Base-by-base conservation (phyloP, 2,329 filamentous ascomycete species). In the Fusarium sp. region DNA sequence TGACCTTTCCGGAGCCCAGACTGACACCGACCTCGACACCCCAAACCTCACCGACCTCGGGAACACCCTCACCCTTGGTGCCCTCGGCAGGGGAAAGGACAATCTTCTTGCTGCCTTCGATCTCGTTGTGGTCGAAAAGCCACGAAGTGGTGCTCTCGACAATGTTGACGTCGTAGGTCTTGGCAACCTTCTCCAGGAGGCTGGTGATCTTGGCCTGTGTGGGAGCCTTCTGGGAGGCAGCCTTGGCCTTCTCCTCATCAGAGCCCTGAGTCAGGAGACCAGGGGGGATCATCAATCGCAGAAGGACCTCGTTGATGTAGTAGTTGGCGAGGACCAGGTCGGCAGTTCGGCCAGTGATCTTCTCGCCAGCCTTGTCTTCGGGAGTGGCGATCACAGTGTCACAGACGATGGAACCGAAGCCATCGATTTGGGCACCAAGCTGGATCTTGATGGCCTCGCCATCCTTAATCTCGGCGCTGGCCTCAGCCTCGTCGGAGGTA, bases 61-160 rank as follows among this genome's bases (percentile, higher is more conserved):
- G 92, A 62, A 90, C 82, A 78, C 96, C 96, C 68, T 99, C 96
- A 61, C 95, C 95, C 85, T 94, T 97, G 79, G 92, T 90, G 72
- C 93, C 93, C 77, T 98, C 94, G 54, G 90, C 89, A 34, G 94
- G 92, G 25, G 94, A 88, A 62, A 99, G 86, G 73, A 99, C 96
- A 78, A 99, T 97, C 90, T 98, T 98, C 91, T 98, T 98, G 87
- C 92, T 81, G 77, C 93, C 92, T 86, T 99, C 96, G 72, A 99
- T 98, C 83, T 99, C 96, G 83, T 98, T 97, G 81, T 93, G 92
- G 79, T 94, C 94, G 80, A 99, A 98, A 66, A 94, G 84, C 95
- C 96, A 99, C 78, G 93, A 97, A 45, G 96, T 99, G 70, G 96
- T 99, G 87, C 95, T 97, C 88, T 99, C 96, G 60, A 99, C 94